Evolutionary conservation across 2,329 filamentous ascomycete species (phyloP).

Genomic region (Ophiocordyceps robertsii): DNA sequence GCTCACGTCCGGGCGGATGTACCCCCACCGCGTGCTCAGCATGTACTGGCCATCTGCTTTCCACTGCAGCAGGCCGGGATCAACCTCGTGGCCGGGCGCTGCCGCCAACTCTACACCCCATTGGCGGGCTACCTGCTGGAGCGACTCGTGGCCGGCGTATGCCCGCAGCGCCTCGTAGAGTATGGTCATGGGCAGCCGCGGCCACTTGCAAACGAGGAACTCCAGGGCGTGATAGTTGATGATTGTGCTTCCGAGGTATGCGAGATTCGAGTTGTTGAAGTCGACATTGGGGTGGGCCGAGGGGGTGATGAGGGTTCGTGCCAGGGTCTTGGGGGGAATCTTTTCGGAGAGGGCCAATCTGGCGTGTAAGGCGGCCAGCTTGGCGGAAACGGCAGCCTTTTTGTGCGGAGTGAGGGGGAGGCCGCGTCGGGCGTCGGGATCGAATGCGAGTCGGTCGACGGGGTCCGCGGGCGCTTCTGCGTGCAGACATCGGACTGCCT

Average conservation of each 20-base stretch:
- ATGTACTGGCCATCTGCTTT: slow-evolving; percentile 32
- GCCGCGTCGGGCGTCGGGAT: slow-evolving; percentile 11
- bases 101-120: slow-evolving; percentile 91
- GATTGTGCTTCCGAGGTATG: slow-evolving; percentile 68
- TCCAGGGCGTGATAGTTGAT: slow-evolving; percentile 84
- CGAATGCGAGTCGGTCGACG: slow-evolving; percentile 7
- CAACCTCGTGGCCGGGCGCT: slow-evolving; percentile 78
- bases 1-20: slow-evolving; percentile 34
- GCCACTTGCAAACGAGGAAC: slow-evolving; percentile 77
- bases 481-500: slow-evolving; percentile 18
- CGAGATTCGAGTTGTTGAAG: slow-evolving; percentile 83
- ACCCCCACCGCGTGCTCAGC: slow-evolving; percentile 35
- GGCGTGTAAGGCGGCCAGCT: slow-evolving; percentile 84
- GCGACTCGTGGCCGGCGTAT: slow-evolving; percentile 63
- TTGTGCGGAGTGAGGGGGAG: slow-evolving; percentile 58
- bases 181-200: slow-evolving; percentile 79
- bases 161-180: slow-evolving; percentile 76
- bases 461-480: slow-evolving; percentile 11
- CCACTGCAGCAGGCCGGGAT: slow-evolving; percentile 83
- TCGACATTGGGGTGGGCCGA: slow-evolving; percentile 67
- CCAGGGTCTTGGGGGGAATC: slow-evolving; percentile 75
- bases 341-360: slow-evolving; percentile 70
- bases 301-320: slow-evolving; percentile 70
- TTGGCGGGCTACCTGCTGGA: slow-evolving; percentile 61
- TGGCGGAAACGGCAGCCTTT: slow-evolving; percentile 60